Evolutionary conservation across 139 green algal genomes (phyloP), one percentile per base, ranked within the genome.

Genomic region (Chlorella sp.): DNA sequence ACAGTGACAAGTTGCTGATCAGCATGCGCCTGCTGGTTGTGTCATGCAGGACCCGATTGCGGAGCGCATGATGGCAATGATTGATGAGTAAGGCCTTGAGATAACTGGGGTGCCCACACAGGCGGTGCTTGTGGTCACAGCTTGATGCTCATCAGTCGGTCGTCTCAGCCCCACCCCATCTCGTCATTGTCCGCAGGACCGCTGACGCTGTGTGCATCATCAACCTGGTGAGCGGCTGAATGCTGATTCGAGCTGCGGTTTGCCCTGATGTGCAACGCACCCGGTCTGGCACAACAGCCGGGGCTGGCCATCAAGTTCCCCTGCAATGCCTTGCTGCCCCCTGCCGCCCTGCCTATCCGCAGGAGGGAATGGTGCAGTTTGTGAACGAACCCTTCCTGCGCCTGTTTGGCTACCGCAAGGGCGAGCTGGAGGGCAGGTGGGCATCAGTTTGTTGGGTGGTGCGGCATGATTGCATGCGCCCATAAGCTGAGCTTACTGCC

Each of bases 351-450:
- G 4, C 23, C 25, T 18, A 1, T 2, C 30, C 25, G 63, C 63
- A 36, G 63, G 38, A 78, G 32, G 74, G 74, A 7, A 18, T 68
- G 18, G 55, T 81, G 7, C 74, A 81, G 74, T 38, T 69, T 57
- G 44, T 68, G 21, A 81, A 81, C 65, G 72, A 82, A 28, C 39
- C 74, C 7, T 85, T 87, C n/a, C 88, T 87, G 74, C 80, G 88
- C 38, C 70, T 91, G 17, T 65, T 86, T 38, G 71, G 64, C 41
- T 89, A 89, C 69, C 84, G 80, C 68, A 79, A 85, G 13, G 87
- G 86, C 26, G 91, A 93, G 84, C 83, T 94, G 51, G 87, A 93
- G 72, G 89, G 91, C 72, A n/a, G n/a, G n/a, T n/a, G n/a, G n/a
- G n/a, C n/a, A n/a, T n/a, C n/a, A n/a, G n/a, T n/a, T n/a, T n/a